phyloP scores from a whole-genome alignment of 805 yeast species.

The Ogataea dorogensis region DNA sequence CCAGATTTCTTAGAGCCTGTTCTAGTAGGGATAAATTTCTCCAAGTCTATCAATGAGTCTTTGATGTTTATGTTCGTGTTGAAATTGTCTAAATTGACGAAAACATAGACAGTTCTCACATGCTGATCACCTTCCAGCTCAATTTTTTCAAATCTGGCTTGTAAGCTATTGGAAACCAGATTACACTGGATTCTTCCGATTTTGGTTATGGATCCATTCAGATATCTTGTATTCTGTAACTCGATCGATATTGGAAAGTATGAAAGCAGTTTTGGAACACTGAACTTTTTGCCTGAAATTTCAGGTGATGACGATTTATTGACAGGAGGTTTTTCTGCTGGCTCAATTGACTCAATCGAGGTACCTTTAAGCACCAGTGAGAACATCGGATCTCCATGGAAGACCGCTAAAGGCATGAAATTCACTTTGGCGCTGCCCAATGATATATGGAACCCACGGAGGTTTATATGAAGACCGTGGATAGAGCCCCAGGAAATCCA shows the following conservation, averaged over 20 bases:
- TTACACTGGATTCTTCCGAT: neutral
- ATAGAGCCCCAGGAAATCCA: slow-evolving; percentile 27
- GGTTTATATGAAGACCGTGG: slow-evolving; percentile 15
- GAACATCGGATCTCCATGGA: slow-evolving; percentile 4
- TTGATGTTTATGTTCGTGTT: neutral
- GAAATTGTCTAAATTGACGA: neutral
- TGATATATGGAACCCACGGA: slow-evolving; percentile 6
- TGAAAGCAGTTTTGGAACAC: neutral
- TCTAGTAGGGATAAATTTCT: neutral
- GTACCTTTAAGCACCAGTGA: slow-evolving; percentile 1
- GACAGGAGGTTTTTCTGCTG: too few species aligned
- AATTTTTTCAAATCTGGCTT: neutral
- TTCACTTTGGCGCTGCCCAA: slow-evolving; percentile 19
- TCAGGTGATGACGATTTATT: neutral
- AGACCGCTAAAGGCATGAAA: slow-evolving; percentile 20
- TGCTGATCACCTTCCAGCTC: neutral
- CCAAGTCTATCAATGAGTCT: slow-evolving; percentile 3
- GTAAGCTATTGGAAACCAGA: neutral
- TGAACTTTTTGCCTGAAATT: neutral
- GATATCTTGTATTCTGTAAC: neutral
- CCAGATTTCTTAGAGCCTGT: too few species aligned
- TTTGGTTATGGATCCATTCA: neutral
- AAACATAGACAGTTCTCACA: neutral
- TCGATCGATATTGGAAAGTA: slow-evolving; percentile 1
- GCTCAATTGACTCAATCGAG: neutral